phyloP scores from a whole-genome alignment of 495 filamentous ascomycete genomes.

The Aspergillus cavernicola region DNA sequence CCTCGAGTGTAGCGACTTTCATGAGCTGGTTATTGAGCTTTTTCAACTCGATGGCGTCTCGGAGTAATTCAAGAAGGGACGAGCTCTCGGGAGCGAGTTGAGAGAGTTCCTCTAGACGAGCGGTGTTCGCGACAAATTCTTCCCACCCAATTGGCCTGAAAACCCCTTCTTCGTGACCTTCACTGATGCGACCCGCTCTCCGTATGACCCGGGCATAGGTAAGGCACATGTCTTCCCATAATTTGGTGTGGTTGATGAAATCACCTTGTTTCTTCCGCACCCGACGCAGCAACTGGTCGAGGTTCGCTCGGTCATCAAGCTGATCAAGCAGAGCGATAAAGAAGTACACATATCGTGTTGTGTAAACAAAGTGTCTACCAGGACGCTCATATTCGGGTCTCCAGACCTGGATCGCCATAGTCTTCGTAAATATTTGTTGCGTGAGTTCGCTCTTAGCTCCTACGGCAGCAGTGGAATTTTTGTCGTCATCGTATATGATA shows the following conservation, averaged over 20 bases:
- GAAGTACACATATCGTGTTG: constrained; percentile 80
- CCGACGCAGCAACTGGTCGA: constrained; percentile 77
- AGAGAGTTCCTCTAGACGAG: constrained; percentile 49
- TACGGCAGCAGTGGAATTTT: constrained; percentile 45
- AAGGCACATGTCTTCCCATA: constrained; percentile 80
- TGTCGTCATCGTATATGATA: constrained; percentile 62
- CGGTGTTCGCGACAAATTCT: constrained; percentile 66
- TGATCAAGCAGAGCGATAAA: constrained; percentile 70
- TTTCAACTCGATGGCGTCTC: constrained; percentile 86
- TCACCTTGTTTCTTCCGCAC: constrained; percentile 79
- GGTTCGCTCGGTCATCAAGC: constrained; percentile 69
- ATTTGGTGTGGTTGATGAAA: constrained; percentile 75
- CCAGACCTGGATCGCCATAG: constrained; percentile 93
- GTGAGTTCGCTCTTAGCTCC: constrained; percentile 73
- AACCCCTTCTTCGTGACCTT: constrained; percentile 67
- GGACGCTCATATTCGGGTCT: constrained; percentile 88
- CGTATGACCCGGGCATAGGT: constrained; percentile 75
- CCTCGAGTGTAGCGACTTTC: constrained; percentile 81
- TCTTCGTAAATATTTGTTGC: constrained; percentile 90
- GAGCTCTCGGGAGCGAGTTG: constrained; percentile 39
- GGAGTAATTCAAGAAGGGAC: constrained; percentile 62
- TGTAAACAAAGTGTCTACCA: constrained; percentile 92
- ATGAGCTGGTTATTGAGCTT: constrained; percentile 81
- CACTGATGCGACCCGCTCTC: constrained; percentile 57
- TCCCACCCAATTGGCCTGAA: constrained; percentile 79